Evolutionary conservation across 495 filamentous ascomycete genomes (phyloP), one percentile per base, ranked within the genome.

Genomic region (Parathielavia appendiculata): DNA sequence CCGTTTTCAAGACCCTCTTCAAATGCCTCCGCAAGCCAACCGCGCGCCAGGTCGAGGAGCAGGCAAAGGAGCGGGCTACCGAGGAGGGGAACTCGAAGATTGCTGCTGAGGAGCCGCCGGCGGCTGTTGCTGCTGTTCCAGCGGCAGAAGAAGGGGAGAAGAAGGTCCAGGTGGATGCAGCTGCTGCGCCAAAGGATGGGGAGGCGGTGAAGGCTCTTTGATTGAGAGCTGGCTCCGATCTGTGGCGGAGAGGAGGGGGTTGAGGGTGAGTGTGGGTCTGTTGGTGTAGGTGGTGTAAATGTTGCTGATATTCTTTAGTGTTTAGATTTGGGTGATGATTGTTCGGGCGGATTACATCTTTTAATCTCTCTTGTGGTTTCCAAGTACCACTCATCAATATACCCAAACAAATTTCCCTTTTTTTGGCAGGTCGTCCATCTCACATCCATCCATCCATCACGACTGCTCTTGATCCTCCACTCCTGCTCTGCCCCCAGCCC

Each of bases 1-100:
- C 30, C 32, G 38, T 51, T 0, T 11, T 61, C 54, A 61, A 61
- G 59, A 40, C 45, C 6, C 30, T 61, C 11, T 55, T 61, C 47
- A 46, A 22, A 14, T 61, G 59, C 59, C 59, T 61, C 26, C 45
- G 47, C 44, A 61, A 61, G 52, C 59, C 46, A 12, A 20, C 19
- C n/a, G 26, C 26, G 17, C 19, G 41, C 12, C 32, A 61, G 49
- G 3, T 35, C 47, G 26, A 44, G 6, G 56, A 51, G 4, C 36
- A 23, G 39, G 49, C 32, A 9, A 12, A 32, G 35, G 39, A 59
- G 6, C 16, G 5, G 12, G 43, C 4, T 6, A n/a, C 10, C 11
- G 43, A 41, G 1, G 40, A 53, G 20, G 41, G 12, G 0, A 19
- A 7, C 17, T 30, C 20, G 14, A 35, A 52, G 59, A 35, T 11